Evolutionary conservation across 495 filamentous ascomycete genomes (phyloP), one percentile per base, ranked within the genome.

Genomic region (Aspergillus saccharolyticus): DNA sequence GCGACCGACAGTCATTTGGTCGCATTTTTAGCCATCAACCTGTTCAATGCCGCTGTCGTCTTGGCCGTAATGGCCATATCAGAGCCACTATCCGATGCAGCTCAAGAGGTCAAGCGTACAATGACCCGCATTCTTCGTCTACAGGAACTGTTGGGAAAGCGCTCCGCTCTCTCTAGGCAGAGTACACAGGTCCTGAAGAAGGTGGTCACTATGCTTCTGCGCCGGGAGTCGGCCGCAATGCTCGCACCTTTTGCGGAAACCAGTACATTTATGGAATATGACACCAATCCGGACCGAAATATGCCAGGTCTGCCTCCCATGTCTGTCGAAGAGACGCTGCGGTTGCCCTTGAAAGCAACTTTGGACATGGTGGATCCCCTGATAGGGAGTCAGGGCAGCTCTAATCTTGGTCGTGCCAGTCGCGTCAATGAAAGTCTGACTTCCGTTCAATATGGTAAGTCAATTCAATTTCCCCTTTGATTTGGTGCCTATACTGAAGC

Each of bases 1-100:
- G 67, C 67, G 0, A 65, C 63, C 0, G 63, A 70, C 20, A 70
- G 63, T 51, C 70, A 71, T 42, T 55, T 70, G 12, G 66, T 71
- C 10, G 65, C 71, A 5, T 71, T 74, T 22, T 57, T 74, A 0
- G 69, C 63, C 16, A 74, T 74, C 53, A 71, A 72, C 45, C 51
- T 72, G 3, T 72, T 74, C 59, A 69, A 67, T 22, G 64, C 71
- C 2, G 64, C 69, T 8, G 62, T 74, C 17, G 69, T 72, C 7
- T 53, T 74, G 30, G 64, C 63, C 22, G 63, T 74, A 8, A 64
- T 63, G 54, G 71, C 71, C 12, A 55, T 71, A 15, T 69, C 64
- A 1, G 66, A 74, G 42, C 63, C 68, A 14, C 60, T 74, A 1
- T 72, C 69, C 10, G 64, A 72, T 48, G 59, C 59, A 1, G 67